Evolutionary conservation across 805 yeast species (phyloP).

Genomic region (Cyberlindnera petersonii): DNA sequence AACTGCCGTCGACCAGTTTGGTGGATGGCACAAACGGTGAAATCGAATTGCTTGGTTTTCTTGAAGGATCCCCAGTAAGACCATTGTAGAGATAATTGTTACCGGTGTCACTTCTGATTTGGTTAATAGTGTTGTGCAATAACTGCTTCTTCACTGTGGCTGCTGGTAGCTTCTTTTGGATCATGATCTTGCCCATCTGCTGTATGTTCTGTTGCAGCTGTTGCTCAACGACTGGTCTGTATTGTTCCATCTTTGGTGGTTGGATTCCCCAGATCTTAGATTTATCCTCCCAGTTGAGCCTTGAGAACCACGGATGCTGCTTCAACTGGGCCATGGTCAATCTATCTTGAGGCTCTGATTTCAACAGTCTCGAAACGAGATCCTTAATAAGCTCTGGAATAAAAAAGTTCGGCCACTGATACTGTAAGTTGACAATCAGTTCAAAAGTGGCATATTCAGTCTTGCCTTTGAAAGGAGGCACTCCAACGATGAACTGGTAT

Average conservation of each 20-base stretch:
- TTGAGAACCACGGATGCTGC: conserved; percentile 66
- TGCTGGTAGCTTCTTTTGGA: conserved; percentile 22
- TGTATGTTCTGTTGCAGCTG: conserved; percentile 18
- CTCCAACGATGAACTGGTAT: conserved; percentile 91
- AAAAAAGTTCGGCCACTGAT: conserved; percentile 63
- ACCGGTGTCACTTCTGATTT: conserved; percentile 22
- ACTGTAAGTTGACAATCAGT: conserved; percentile 75
- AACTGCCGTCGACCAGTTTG: conserved; percentile 4
- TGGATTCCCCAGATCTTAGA: conserved; percentile 62
- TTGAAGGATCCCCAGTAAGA: conserved; percentile 1
- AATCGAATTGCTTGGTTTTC: conserved; percentile 3
- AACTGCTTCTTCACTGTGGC: conserved; percentile 24
- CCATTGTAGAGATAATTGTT: conserved; percentile 10
- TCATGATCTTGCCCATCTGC: conserved; percentile 14
- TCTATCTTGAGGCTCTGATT: conserved; percentile 68
- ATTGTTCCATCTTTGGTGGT: conserved; percentile 69
- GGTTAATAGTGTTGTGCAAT: conserved; percentile 23
- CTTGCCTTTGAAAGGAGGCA: conserved; percentile 81
- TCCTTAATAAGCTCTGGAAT: conserved; percentile 60
- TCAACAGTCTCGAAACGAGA: conserved; percentile 61
- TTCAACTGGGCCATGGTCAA: conserved; percentile 54
- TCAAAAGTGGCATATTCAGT: conserved; percentile 80
- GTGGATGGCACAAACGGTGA: conserved; percentile 7
- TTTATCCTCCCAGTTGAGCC: conserved; percentile 62
- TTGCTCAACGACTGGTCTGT: conserved; percentile 40